Conservation (phyloP, 805 yeast species). For the Yamadazyma olivae region DNA sequence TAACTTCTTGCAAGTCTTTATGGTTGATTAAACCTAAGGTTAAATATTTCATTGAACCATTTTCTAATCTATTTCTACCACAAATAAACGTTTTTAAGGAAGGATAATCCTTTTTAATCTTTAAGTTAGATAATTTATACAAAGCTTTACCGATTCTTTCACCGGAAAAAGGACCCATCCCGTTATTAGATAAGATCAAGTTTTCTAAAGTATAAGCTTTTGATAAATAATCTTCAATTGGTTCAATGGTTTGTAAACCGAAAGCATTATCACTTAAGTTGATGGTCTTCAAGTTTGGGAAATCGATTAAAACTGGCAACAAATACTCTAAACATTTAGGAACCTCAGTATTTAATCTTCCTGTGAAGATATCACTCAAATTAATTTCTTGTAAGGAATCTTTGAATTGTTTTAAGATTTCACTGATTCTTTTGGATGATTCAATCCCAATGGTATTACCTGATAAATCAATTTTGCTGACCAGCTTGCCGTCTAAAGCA, state of each 20-base stretch:
- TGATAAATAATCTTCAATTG: constrained; percentile 73
- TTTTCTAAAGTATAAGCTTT: constrained; percentile 80
- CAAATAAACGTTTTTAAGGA: constrained; percentile 84
- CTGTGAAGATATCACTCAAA: constrained; percentile 91
- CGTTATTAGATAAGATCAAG: constrained; percentile 87
- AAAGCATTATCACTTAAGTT: constrained; percentile 94
- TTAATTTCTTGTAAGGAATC: constrained; percentile 63
- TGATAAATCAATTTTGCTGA: constrained; percentile 67
- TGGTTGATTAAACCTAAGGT: constrained; percentile 84
- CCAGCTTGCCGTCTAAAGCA: constrained; percentile 42
- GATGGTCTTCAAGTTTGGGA: constrained; percentile 66
- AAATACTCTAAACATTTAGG: constrained; percentile 75
- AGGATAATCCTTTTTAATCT: constrained; percentile 45
- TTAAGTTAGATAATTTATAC: constrained; percentile 64
- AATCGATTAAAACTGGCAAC: constrained; percentile 68
- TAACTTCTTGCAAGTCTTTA: constrained; percentile 64
- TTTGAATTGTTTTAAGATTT: constrained; percentile 39
- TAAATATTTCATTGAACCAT: constrained; percentile 85
- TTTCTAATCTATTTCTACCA: constrained; percentile 95
- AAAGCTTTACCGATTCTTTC: constrained; percentile 88
- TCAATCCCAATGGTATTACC: constrained; percentile 96
- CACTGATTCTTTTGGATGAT: constrained; percentile 72
- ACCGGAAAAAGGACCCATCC: constrained; percentile 98
- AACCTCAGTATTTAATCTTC: constrained; percentile 91
- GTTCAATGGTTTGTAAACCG: constrained; percentile 93